phyloP scores from a whole-genome alignment of 2,329 filamentous ascomycete genomes.

The Didymella segeticola region DNA sequence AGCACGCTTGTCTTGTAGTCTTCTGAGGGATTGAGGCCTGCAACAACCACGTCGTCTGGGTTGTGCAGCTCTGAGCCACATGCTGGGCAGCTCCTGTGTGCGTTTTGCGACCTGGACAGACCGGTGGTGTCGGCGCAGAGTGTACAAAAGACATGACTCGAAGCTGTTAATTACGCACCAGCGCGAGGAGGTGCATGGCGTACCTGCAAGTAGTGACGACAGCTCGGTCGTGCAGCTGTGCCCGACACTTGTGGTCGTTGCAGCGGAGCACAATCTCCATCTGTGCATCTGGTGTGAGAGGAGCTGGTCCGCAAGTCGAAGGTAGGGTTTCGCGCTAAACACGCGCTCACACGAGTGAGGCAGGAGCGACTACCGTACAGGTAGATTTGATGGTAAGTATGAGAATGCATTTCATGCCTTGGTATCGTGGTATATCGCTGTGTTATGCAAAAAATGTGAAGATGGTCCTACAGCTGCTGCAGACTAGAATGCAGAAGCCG shows the following conservation, averaged over 20 bases:
- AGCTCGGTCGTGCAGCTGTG: slow-evolving; percentile 71
- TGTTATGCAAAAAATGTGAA: slow-evolving; percentile 19
- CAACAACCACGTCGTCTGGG: slow-evolving; percentile 76
- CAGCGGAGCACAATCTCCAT: slow-evolving; percentile 82
- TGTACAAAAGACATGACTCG: slow-evolving; percentile 81
- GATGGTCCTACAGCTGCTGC: neutral
- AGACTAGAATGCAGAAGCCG: neutral
- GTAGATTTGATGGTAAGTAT: neutral
- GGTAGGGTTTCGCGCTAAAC: slow-evolving; percentile 9
- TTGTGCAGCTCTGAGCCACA: slow-evolving; percentile 73
- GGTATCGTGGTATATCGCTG: slow-evolving; percentile 34
- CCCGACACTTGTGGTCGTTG: slow-evolving; percentile 79
- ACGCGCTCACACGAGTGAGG: slow-evolving; percentile 20
- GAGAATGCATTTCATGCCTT: slow-evolving; percentile 9
- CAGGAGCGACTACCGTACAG: slow-evolving; percentile 21
- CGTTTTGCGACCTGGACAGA: slow-evolving; percentile 63
- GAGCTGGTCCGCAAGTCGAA: neutral
- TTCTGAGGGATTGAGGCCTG: slow-evolving; percentile 78
- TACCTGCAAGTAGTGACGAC: slow-evolving; percentile 91
- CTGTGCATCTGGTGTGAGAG: slow-evolving; percentile 1
- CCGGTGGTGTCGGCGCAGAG: slow-evolving; percentile 72
- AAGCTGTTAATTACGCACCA: slow-evolving; percentile 44
- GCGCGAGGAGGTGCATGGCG: slow-evolving; percentile 22
- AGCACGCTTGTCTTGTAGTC: slow-evolving; percentile 90
- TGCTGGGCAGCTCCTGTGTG: slow-evolving; percentile 72